Evolutionary conservation across 208 protist species (phyloP).

Genomic region (Wallacemonas sp.): DNA sequence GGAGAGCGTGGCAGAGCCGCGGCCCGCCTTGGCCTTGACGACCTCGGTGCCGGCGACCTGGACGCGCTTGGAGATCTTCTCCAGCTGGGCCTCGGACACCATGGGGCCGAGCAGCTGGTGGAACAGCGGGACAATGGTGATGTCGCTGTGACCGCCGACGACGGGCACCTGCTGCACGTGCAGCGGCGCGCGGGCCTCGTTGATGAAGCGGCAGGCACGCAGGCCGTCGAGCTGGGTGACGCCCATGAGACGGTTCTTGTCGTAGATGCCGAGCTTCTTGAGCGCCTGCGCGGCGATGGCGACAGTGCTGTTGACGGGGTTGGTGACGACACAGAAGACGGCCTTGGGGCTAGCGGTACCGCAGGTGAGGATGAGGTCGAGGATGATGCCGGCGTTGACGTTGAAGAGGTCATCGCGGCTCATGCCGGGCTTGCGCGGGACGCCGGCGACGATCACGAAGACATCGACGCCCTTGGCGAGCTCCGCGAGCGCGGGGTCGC

Average conservation of each 20-base stretch:
- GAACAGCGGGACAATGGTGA: conserved; percentile 94
- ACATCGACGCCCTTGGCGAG: conserved; percentile 85
- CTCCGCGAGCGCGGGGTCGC: conserved; percentile 61
- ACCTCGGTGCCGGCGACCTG: conserved; percentile 96
- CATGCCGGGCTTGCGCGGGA: conserved; percentile 97
- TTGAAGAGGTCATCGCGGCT: conserved; percentile 97
- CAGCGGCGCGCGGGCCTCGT: too few species aligned
- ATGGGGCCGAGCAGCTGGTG: conserved; percentile 38
- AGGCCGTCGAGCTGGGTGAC: conserved; percentile 93
- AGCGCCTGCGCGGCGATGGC: conserved; percentile 92
- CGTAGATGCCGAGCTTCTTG: conserved; percentile 90
- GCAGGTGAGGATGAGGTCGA: conserved; percentile 86
- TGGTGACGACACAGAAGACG: conserved; percentile 92
- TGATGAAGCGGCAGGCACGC: conserved; percentile 92
- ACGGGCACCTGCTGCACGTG: conserved; percentile 64
- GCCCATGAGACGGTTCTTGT: conserved; percentile 88
- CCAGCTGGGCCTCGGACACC: conserved; percentile 37
- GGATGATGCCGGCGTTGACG: conserved; percentile 94
- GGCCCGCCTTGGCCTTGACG: conserved; percentile 95
- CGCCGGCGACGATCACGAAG: conserved; percentile 94
- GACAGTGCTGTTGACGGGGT: conserved; percentile 97
- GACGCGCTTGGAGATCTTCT: conserved; percentile 72
- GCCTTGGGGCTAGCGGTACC: conserved; percentile 88
- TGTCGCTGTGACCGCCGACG: conserved; percentile 95
- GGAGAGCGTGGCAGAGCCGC: conserved; percentile 96